phyloP scores from a whole-genome alignment of 257 asterid species.

The Capsicum pubescens region DNA sequence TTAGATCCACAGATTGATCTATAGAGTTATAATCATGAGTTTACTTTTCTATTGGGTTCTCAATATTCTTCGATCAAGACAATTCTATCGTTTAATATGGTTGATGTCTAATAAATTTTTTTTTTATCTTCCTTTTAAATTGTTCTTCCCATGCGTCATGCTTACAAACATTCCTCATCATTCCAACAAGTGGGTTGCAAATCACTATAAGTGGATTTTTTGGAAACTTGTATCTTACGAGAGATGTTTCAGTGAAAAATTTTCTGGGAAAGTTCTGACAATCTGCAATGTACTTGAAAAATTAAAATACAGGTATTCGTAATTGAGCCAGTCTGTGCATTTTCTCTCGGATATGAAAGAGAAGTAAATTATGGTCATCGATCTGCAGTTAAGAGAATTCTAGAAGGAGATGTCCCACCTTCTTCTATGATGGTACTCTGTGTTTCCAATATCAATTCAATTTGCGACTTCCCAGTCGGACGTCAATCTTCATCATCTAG shows the following conservation, averaged over 20 bases:
- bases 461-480: slow-evolving; percentile 40
- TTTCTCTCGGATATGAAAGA: slow-evolving; percentile 69
- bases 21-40: not conserved
- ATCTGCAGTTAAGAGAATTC: slow-evolving; percentile 78
- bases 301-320: slow-evolving; percentile 72
- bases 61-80: not conserved
- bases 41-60: not conserved
- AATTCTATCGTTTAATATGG: not conserved
- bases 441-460: slow-evolving; percentile 67
- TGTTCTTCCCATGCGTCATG: slow-evolving; percentile 15
- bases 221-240: slow-evolving; percentile 95
- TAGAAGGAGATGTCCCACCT: slow-evolving; percentile 89
- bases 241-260: slow-evolving; percentile 76
- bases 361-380: slow-evolving; percentile 94
- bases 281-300: slow-evolving; percentile 86
- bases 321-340: slow-evolving; percentile 26
- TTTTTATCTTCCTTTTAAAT: not conserved
- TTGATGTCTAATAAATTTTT: not conserved
- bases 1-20: slow-evolving; percentile 18
- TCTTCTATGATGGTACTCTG: slow-evolving; percentile 88
- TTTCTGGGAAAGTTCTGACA: slow-evolving; percentile 71
- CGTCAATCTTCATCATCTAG: slow-evolving; percentile 46
- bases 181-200: slow-evolving; percentile 73
- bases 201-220: slow-evolving; percentile 94
- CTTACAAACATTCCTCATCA: slow-evolving; percentile 24